These are phyloP conservation scores for Aspergillus alliaceus DNA, from an alignment of 2,329 filamentous ascomycete species.

Conservation along the genomic window DNA sequence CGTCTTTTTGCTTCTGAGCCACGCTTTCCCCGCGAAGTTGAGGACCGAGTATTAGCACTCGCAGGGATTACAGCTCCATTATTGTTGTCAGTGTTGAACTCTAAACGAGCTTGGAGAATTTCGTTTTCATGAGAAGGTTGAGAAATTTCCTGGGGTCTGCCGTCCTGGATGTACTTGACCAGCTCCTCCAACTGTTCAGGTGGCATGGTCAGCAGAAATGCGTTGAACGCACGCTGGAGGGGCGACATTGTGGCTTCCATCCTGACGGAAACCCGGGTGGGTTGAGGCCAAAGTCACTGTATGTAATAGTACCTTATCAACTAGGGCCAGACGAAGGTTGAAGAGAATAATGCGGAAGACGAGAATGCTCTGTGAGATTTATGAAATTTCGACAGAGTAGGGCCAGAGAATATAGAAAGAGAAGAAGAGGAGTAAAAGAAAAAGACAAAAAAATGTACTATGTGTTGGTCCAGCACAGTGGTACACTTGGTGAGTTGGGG, in stretches of 20 bases:
- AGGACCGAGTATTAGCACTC: constrained; percentile 8
- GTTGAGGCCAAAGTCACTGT: not conserved
- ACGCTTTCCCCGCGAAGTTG: constrained; percentile 19
- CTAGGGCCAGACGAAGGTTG: not conserved
- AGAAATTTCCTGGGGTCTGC: constrained; percentile 6
- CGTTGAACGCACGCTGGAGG: constrained; percentile 26
- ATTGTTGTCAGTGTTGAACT: constrained; percentile 2
- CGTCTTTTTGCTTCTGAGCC: constrained; percentile 22
- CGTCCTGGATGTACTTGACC: constrained; percentile 18
- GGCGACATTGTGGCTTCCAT: constrained; percentile 19
- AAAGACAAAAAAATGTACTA: not conserved
- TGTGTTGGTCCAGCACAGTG: constrained; percentile 1
- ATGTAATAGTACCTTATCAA: not conserved
- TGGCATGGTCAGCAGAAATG: constrained; percentile 27
- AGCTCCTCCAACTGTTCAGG: constrained; percentile 22
- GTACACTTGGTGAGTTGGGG: constrained; percentile 3
- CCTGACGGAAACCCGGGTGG: constrained; percentile 1
- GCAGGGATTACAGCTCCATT: constrained; percentile 6
- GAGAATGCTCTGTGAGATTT: not conserved
- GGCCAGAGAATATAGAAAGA: constrained; percentile 1
- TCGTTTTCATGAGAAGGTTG: constrained; percentile 4
- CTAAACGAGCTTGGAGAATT: constrained; percentile 1
- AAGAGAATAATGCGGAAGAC: not conserved
- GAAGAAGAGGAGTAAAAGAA: not conserved
- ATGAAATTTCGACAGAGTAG: not conserved